Evolutionary conservation across 2,329 filamentous ascomycete species (phyloP), one percentile per base, ranked within the genome.

Genomic region (Leptosphaerulina australis): DNA sequence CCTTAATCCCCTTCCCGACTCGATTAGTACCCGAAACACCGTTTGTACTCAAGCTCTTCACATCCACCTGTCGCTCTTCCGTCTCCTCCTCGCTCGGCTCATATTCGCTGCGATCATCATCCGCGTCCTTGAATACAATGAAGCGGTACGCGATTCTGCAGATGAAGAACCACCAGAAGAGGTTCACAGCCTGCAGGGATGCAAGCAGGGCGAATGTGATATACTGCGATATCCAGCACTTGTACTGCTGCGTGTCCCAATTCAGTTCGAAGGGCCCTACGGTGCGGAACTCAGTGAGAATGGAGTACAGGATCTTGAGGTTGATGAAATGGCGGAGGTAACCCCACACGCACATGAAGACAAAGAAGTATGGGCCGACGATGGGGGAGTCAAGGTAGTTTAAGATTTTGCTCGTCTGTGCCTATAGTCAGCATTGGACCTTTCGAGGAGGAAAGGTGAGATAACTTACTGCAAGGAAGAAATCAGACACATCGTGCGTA

Each of bases 401-500:
- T 63, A 97, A 83, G 4, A 87, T 84, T 77, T 97, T 97, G 54
- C 91, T 96, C 2, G 90, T 94, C 88, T 92, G 61, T 9, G 0
- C 5, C 4, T 10, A 29, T 18, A 3, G 5, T 12, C 7, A 20
- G 56, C 20, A 58, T 41, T 10, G 10, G 30, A 3, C 7, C 11
- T 11, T 8, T 11, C 9, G 25, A 1, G 2, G 0, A 9, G 8
- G 6, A 2, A 9, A 12, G 10, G 21, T 14, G 15, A 10, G 6
- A 21, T 15, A 14, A 72, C 87, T 76, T 83, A 92, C 89, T 28
- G 93, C 92, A 34, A 97, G 82, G 83, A 97, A 97, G 77, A 97
- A 96, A 73, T 97, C 92, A 53, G 87, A 91, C 55, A 97, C 89
- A 69, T 97, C 92, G 74, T 96, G 91, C 8, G 92, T 96, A 55